Evolutionary conservation across 2,329 filamentous ascomycete genomes (phyloP).

Genomic region (Monilinia aucupariae): DNA sequence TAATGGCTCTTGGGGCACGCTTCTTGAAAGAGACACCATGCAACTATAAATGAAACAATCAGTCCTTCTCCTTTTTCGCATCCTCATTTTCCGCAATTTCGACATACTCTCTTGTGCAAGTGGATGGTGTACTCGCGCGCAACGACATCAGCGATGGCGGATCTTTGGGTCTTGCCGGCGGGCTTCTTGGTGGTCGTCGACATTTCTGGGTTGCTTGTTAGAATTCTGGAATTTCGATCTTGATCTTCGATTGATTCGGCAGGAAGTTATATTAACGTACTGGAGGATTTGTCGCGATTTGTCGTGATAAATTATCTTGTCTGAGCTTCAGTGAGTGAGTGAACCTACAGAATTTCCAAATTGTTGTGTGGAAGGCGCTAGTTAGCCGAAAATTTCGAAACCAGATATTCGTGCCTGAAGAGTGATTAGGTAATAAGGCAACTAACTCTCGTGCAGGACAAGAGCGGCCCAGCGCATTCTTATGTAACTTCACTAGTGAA

Average conservation of each 20-base stretch:
- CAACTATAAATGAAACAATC: conserved; percentile 59
- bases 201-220: conserved; percentile 44
- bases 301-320: conserved; percentile 26
- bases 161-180: conserved; percentile 68
- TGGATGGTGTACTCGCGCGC: conserved; percentile 99
- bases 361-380: conserved; percentile 18
- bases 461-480: too few relatives aligned
- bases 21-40: conserved; percentile 99
- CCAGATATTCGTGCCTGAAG: not conserved
- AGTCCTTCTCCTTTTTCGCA: conserved; percentile 37
- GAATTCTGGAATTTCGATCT: conserved; percentile 6
- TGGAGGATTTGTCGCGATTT: conserved; percentile 28
- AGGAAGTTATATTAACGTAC: conserved; percentile 21
- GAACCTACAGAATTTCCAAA: conserved; percentile 21
- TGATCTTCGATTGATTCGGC: conserved; percentile 12
- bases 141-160: conserved; percentile 98
- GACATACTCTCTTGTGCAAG: conserved; percentile 97
- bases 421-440: not conserved
- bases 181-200: conserved; percentile 62
- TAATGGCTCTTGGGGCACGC: conserved; percentile 95
- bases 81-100: conserved; percentile 17
- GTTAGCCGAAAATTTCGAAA: conserved; percentile 14
- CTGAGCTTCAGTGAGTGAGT: conserved; percentile 12
- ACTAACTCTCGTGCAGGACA: too few relatives aligned
- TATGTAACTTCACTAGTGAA: conserved; percentile 7